Conservation (phyloP, 192 early-diverging fungal genomes). For the Rhizophlyctis rosea region DNA sequence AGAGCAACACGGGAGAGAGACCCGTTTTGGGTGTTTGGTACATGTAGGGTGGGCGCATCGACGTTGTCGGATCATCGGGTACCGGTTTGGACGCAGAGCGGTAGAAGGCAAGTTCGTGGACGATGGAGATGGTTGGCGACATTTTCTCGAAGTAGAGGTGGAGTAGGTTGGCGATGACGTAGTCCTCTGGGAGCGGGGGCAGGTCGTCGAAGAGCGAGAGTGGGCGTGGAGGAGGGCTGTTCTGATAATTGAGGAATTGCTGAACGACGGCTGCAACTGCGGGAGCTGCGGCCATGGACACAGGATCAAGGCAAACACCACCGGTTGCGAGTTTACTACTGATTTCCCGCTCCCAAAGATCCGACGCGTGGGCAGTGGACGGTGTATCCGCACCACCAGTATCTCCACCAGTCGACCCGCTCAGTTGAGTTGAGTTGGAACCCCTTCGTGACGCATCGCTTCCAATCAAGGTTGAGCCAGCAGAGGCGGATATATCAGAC, state of each 20-base stretch:
- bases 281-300: not conserved
- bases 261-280: not conserved
- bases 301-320: not conserved
- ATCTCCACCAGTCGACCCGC: too few species aligned
- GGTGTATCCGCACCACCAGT: too few species aligned
- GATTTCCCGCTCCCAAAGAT: too few species aligned
- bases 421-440: too few species aligned
- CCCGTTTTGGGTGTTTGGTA: slow-evolving; percentile 14
- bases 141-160: slow-evolving; percentile 26
- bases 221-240: slow-evolving; percentile 10
- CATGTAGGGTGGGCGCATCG: slow-evolving; percentile 10
- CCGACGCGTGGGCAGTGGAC: too few species aligned
- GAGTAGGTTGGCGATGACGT: slow-evolving; percentile 12
- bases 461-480: too few species aligned
- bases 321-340: too few species aligned
- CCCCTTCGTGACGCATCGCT: too few species aligned
- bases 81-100: slow-evolving; percentile 9
- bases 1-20: slow-evolving; percentile 20
- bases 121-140: slow-evolving; percentile 17
- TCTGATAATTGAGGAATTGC: slow-evolving; percentile 1
- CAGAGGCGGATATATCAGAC: too few species aligned
- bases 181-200: slow-evolving; percentile 19
- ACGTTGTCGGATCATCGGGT: not conserved
- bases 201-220: slow-evolving; percentile 21
- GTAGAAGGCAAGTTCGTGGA: slow-evolving; percentile 27